Percentiles rank a stretch among this genome's conserved stretches.
These are phyloP conservation scores for Lepiota brunneoincarnata DNA, from an alignment of 768 basidiomycete species.

Conservation along the genomic window DNA sequence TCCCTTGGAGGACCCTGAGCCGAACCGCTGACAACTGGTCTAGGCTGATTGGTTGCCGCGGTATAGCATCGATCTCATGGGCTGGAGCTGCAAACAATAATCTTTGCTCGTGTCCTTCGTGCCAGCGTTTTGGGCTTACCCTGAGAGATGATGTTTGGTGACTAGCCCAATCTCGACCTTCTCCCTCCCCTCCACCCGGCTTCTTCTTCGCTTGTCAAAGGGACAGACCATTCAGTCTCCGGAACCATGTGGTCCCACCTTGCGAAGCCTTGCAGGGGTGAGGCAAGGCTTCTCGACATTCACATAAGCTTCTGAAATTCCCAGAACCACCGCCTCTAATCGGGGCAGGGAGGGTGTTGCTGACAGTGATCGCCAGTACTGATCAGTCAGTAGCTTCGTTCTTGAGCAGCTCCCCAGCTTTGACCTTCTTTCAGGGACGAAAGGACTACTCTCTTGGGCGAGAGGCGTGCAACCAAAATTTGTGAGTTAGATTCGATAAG, in stretches of 20 bases:
- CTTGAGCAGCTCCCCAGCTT: too few species aligned
- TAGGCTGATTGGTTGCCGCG: constrained; percentile 9
- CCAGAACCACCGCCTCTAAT: constrained; percentile 2
- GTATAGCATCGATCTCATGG: neutral
- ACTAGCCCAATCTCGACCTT: neutral
- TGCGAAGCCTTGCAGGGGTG: neutral
- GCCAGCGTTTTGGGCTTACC: neutral
- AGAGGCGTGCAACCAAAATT: too few species aligned
- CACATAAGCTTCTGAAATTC: constrained; percentile 6
- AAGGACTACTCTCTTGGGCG: neutral
- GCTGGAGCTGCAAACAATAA: neutral
- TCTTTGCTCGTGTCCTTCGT: neutral
- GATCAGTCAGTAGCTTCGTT: neutral
- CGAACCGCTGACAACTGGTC: constrained; percentile 5
- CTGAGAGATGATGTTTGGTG: constrained; percentile 6
- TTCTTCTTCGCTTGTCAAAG: neutral
- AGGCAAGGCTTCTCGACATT: constrained; percentile 7
- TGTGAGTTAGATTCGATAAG: too few species aligned
- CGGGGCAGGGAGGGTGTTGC: neutral
- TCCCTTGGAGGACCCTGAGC: neutral
- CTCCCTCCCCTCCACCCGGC: too few species aligned
- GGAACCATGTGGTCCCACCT: constrained; percentile 1
- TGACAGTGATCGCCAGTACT: neutral
- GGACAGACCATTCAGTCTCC: neutral
- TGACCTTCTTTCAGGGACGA: neutral